Evolutionary conservation across 192 early-diverging fungal genomes (phyloP), one percentile per base, ranked within the genome.

Genomic region (Lunasporangiospora selenospora): DNA sequence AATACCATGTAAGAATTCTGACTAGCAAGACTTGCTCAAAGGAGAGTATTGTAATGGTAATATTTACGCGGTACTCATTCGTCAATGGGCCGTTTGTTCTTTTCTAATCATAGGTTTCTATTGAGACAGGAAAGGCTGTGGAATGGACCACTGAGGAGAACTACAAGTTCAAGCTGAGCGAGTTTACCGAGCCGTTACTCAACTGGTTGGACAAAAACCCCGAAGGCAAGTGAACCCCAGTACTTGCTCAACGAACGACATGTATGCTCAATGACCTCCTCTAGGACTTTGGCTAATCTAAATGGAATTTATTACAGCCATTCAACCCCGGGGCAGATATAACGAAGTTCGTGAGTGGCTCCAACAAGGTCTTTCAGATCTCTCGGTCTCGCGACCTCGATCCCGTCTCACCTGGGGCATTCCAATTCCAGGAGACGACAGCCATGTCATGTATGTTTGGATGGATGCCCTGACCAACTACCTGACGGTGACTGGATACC

Each of bases 371-470:
- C 66, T 95, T 0, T 54, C 78, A 1, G 95, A 98, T 67, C 76
- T 99, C 30, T 95, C 93, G 0, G 77, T 99, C 3, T 99, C 97
- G 18, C 80, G 97, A 21, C 88, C 92, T 12, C 66, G 83, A 44
- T 85, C 85, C 2, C 81, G 95, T 3, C 76, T 95, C 18, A 62
- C 82, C 53, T 99, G 97, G 97, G 97, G 95, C 7, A 92, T 99
- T 26, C 85, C 87, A 2, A 94, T 99, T 10, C 97, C 97, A 0
- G 85, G 81, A 58, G 95, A 99, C 71, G 50, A 80, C 5, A 81
- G 88, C 4, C 97, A 99, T 60, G 91, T 94, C 11, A 87, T 99
- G 34, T 99, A 99, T 60, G 97, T 99, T 24, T 99, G 97, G 97
- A 80, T 99, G 44, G 97, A 99, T 62, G 97, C 97, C 3, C 83